These are phyloP conservation scores for sweet orange (Citrus sinensis) DNA, from an alignment of 345 rosid species.

Conservation along the genomic window DVS_A1.0 CM039169.1:8369001-8369500, in stretches of 20 bases:
- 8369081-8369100: background rate
- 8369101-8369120: background rate
- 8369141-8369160: background rate
- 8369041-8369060: background rate
- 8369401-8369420: background rate
- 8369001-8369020: background rate
- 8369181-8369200: background rate
- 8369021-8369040: background rate
- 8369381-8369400: background rate
- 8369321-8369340: too few relatives aligned
- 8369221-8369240: background rate
- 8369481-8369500: background rate
- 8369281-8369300: background rate
- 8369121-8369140: background rate
- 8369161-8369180: background rate
- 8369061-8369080: too few relatives aligned
- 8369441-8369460: background rate
- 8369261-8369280: background rate
- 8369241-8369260: background rate
- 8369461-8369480: background rate
- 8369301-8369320: background rate
- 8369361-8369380: background rate
- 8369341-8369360: too few relatives aligned
- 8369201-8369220: background rate
- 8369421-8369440: background rate